phyloP scores from a whole-genome alignment of 2,329 filamentous ascomycete genomes.

The Fusarium phyllophilum region DNA sequence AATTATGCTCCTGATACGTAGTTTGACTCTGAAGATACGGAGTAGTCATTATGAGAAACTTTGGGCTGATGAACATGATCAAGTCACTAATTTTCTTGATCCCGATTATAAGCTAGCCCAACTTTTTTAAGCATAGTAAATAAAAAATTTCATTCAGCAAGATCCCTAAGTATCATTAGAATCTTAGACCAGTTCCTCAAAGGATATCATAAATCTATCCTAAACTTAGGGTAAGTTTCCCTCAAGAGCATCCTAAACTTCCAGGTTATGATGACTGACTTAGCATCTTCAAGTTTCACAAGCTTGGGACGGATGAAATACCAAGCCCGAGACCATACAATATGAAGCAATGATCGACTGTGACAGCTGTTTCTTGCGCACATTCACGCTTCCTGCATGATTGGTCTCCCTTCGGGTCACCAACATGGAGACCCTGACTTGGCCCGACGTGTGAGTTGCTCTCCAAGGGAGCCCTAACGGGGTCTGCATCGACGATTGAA shows the following conservation, averaged over 20 bases:
- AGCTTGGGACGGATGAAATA: neutral
- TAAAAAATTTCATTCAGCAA: neutral
- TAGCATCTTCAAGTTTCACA: neutral
- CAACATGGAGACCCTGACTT: neutral
- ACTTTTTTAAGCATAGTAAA: neutral
- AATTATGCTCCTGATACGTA: neutral
- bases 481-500: conserved; percentile 14
- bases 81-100: neutral
- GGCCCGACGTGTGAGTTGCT: neutral
- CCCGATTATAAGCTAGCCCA: neutral
- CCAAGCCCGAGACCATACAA: neutral
- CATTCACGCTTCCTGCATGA: conserved; percentile 7
- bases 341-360: conserved; percentile 14
- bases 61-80: neutral
- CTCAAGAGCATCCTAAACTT: neutral
- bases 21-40: neutral
- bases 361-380: neutral
- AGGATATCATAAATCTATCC: neutral
- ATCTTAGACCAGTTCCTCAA: neutral
- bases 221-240: neutral
- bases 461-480: neutral
- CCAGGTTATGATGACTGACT: neutral
- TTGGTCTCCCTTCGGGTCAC: neutral
- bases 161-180: neutral
- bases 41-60: neutral